Conservation (phyloP, 2,329 filamentous ascomycete species). For the Thelonectria rubi region DNA sequence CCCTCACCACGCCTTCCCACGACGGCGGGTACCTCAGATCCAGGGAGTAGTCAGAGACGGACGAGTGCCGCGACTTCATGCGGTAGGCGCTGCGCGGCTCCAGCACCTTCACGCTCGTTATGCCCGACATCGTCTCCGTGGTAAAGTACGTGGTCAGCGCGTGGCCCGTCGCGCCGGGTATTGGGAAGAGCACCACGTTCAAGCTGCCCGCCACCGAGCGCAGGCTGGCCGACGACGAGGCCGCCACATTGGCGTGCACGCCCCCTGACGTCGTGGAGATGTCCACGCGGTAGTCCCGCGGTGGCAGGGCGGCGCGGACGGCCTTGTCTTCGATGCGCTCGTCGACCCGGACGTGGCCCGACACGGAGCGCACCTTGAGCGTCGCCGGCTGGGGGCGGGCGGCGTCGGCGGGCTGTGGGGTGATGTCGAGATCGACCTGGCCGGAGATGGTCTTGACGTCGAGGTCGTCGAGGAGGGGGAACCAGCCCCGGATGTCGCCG, state of each 20-base stretch:
- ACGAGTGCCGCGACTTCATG: slow-evolving; percentile 55
- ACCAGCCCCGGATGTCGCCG: slow-evolving; percentile 57
- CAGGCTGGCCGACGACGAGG: slow-evolving; percentile 49
- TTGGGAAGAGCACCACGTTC: slow-evolving; percentile 53
- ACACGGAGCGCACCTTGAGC: slow-evolving; percentile 54
- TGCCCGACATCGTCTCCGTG: slow-evolving; percentile 57
- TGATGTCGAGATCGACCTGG: slow-evolving; percentile 51
- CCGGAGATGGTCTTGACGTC: slow-evolving; percentile 57
- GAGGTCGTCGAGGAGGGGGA: slow-evolving; percentile 61
- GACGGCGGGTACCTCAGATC: slow-evolving; percentile 57
- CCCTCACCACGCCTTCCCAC: slow-evolving; percentile 59
- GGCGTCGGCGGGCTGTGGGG: slow-evolving; percentile 51
- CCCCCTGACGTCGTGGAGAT: slow-evolving; percentile 56
- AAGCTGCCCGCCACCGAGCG: slow-evolving; percentile 54
- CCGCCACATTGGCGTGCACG: slow-evolving; percentile 53
- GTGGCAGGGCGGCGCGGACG: slow-evolving; percentile 49
- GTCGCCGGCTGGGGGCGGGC: slow-evolving; percentile 50
- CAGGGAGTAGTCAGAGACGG: slow-evolving; percentile 54
- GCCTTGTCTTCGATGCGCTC: slow-evolving; percentile 54
- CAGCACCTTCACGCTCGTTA: slow-evolving; percentile 49
- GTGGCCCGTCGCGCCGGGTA: slow-evolving; percentile 46
- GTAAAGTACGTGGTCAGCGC: slow-evolving; percentile 44
- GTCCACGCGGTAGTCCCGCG: slow-evolving; percentile 57
- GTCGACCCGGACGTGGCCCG: slow-evolving; percentile 53
- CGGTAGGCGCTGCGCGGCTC: too few relatives aligned